Evolutionary conservation across 257 asterid genomes (phyloP).

Genomic region (Solanum pennellii): DNA sequence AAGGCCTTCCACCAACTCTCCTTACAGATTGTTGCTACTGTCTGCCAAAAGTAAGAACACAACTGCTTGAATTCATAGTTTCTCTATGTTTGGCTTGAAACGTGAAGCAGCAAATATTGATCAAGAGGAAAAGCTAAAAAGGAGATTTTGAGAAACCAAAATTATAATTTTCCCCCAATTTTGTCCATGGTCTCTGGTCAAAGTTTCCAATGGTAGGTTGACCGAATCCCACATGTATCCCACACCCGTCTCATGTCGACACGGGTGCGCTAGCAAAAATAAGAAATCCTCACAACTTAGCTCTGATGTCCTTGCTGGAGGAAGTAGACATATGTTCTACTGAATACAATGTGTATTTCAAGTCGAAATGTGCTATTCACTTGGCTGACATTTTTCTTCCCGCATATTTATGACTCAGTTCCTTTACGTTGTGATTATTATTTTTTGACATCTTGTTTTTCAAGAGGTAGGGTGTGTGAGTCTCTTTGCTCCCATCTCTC

Average conservation of each 20-base stretch:
- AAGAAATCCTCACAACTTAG: not conserved
- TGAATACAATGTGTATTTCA: not conserved
- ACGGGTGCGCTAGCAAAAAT: not conserved
- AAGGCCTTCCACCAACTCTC: not conserved
- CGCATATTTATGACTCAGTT: not conserved
- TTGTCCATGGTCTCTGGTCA: not conserved
- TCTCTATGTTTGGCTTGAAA: not conserved
- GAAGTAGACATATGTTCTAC: not conserved
- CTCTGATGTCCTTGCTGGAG: not conserved
- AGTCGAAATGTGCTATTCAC: not conserved
- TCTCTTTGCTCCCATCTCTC: not conserved
- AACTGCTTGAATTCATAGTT: not conserved
- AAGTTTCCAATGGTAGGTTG: not conserved
- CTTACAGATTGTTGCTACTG: not conserved
- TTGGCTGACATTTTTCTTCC: not conserved
- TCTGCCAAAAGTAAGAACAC: not conserved
- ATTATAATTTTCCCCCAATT: not conserved
- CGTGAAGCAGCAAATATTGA: not conserved
- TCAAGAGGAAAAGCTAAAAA: not conserved
- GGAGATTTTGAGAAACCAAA: no score
- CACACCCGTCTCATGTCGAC: not conserved
- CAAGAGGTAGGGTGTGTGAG: not conserved
- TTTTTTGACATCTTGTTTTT: not conserved
- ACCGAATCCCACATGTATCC: not conserved
- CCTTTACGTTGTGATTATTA: not conserved